These are phyloP conservation scores for Ilex aquifolium DNA, from an alignment of 257 asterid species.

Conservation along the genomic window DNA sequence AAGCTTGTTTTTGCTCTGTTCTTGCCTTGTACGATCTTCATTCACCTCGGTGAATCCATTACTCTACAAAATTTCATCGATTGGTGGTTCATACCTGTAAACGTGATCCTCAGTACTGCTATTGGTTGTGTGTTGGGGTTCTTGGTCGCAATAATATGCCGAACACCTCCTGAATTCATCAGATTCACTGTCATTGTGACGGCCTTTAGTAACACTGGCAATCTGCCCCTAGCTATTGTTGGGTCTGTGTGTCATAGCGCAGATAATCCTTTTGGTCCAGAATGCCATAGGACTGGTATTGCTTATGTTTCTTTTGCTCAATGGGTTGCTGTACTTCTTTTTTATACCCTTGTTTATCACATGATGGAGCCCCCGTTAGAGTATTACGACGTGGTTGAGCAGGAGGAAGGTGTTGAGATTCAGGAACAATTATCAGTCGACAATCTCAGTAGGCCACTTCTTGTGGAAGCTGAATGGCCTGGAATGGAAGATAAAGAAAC, in stretches of 20 bases:
- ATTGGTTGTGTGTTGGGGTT: conserved; percentile 77
- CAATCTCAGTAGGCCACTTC: conserved; percentile 79
- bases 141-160: conserved; percentile 60
- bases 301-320: conserved; percentile 92
- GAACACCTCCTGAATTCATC: conserved; percentile 70
- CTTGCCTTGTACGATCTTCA: conserved; percentile 80
- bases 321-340: conserved; percentile 89
- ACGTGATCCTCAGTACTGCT: conserved; percentile 71
- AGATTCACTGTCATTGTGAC: conserved; percentile 81
- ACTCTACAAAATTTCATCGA: conserved; percentile 49
- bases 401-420: conserved; percentile 41
- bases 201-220: conserved; percentile 93
- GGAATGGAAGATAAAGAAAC: conserved; percentile 92
- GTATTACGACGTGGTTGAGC: conserved; percentile 42
- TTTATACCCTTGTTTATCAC: conserved; percentile 90
- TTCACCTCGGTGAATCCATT: conserved; percentile 80
- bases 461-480: conserved; percentile 98
- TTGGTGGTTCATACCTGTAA: conserved; percentile 96
- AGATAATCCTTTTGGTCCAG: conserved; percentile 64
- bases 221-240: conserved; percentile 82
- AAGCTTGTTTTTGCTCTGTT: conserved; percentile 85
- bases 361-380: conserved; percentile 98
- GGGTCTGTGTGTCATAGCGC: conserved; percentile 72
- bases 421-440: conserved; percentile 40
- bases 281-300: conserved; percentile 50